phyloP scores from a whole-genome alignment of 208 protist genomes.

The Trypanosoma scelopori region DNA sequence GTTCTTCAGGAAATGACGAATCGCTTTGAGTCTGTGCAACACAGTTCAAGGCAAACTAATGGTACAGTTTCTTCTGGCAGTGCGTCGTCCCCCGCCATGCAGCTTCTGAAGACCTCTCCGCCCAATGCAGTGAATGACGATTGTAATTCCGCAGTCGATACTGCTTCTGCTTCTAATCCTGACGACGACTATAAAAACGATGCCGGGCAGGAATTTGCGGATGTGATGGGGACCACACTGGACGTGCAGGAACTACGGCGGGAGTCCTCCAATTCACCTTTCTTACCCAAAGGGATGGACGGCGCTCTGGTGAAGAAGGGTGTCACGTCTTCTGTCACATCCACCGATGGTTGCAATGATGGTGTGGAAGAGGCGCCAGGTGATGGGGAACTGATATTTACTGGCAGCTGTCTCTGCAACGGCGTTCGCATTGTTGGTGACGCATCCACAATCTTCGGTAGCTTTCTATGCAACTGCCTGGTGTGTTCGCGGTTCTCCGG shows the following conservation, averaged over 20 bases:
- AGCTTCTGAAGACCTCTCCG: neutral
- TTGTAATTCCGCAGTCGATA: slow-evolving; percentile 11
- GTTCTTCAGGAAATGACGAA: slow-evolving; percentile 45
- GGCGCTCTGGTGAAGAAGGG: neutral
- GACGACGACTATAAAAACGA: neutral
- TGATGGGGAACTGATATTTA: slow-evolving; percentile 35
- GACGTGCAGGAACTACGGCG: slow-evolving; percentile 36
- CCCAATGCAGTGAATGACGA: neutral
- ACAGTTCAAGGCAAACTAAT: neutral
- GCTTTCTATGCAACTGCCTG: slow-evolving; percentile 68
- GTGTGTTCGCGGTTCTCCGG: slow-evolving; percentile 52
- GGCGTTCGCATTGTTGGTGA: slow-evolving; percentile 27
- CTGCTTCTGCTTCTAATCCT: slow-evolving; percentile 7
- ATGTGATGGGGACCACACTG: slow-evolving; percentile 45
- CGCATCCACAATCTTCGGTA: slow-evolving; percentile 74
- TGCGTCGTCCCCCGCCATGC: neutral
- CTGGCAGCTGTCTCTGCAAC: slow-evolving; percentile 61
- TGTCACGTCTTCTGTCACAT: too few relatives aligned
- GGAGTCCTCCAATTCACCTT: neutral
- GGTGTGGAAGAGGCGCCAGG: neutral
- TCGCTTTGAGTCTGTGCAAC: slow-evolving; percentile 26
- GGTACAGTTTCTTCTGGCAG: neutral
- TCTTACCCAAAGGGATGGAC: neutral
- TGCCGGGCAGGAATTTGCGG: slow-evolving; percentile 38
- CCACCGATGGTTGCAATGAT: too few relatives aligned